phyloP scores from a whole-genome alignment of 345 rosid genomes.

The Hypericum androsaemum region DNA sequence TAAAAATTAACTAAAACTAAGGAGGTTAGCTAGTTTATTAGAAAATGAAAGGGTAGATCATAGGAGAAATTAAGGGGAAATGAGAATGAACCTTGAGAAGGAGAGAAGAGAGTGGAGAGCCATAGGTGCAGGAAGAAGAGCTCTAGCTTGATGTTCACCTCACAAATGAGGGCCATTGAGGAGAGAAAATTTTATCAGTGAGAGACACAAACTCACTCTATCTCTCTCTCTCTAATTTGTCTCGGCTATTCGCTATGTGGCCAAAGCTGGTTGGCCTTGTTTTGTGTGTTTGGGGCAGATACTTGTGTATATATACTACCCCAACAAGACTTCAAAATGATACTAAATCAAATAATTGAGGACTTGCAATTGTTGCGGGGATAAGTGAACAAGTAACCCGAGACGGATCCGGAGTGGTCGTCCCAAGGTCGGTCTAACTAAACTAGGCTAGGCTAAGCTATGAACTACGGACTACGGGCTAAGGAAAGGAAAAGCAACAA shows the following conservation, averaged over 20 bases:
- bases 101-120: constrained; percentile 11
- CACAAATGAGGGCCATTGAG: constrained; percentile 12
- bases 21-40: too few relatives aligned
- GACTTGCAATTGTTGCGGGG: too few relatives aligned
- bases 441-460: too few relatives aligned
- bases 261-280: constrained; percentile 17
- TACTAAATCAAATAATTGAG: too few relatives aligned
- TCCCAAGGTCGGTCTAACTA: too few relatives aligned
- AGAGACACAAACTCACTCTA: background rate
- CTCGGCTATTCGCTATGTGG: constrained; percentile 13
- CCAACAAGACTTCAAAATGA: too few relatives aligned
- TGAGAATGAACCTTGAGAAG: constrained; percentile 11
- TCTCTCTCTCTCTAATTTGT: background rate
- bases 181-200: background rate
- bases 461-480: too few relatives aligned
- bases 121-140: constrained; percentile 4
- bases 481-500: too few relatives aligned
- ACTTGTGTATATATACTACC: background rate
- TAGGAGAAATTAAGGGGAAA: background rate
- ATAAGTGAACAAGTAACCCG: too few relatives aligned
- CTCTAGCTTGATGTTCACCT: constrained; percentile 1
- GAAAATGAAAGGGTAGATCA: too few relatives aligned
- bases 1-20: too few relatives aligned
- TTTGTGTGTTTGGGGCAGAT: constrained; percentile 2
- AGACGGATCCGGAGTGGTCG: too few relatives aligned